Percentiles rank a stretch among this genome's conserved stretches.
phyloP scores from a whole-genome alignment of 768 basidiomycete species.

The Agaricus subrufescens region DNA sequence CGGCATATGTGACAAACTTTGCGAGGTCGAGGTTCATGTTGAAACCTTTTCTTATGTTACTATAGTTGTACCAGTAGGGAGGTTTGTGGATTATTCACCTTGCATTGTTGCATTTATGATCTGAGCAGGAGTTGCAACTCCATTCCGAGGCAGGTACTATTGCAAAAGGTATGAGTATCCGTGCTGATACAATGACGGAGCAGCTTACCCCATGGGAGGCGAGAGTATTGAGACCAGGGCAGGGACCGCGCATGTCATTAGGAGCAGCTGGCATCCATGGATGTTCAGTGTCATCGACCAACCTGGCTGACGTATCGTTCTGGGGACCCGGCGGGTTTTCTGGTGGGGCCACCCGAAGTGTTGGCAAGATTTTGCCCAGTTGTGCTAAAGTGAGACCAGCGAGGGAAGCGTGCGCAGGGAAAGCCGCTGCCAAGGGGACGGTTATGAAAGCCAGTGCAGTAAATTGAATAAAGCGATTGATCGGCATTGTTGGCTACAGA shows the following conservation, averaged over 20 bases:
- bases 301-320: slow-evolving; percentile 13
- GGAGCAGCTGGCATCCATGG: slow-evolving; percentile 11
- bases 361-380: slow-evolving; percentile 7
- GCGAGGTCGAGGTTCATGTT: slow-evolving; percentile 14
- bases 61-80: no score
- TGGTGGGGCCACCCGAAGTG: not conserved
- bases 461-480: not conserved
- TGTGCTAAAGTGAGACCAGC: slow-evolving; percentile 10
- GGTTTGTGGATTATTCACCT: not conserved
- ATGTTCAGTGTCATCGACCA: slow-evolving; percentile 16
- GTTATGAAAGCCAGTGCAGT: not conserved
- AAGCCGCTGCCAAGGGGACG: not conserved
- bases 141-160: slow-evolving; percentile 14
- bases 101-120: slow-evolving; percentile 12
- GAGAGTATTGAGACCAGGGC: slow-evolving; percentile 18
- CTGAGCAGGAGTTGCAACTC: slow-evolving; percentile 13
- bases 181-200: not conserved
- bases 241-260: slow-evolving; percentile 15
- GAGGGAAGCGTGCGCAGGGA: slow-evolving; percentile 11
- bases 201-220: slow-evolving; percentile 16
- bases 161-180: not conserved
- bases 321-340: slow-evolving; percentile 5
- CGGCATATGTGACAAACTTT: slow-evolving; percentile 15
- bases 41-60: slow-evolving; percentile 6
- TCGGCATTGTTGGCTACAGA: not conserved